Evolutionary conservation across 805 yeast species (phyloP).

Genomic region (Candida boidinii): DNA sequence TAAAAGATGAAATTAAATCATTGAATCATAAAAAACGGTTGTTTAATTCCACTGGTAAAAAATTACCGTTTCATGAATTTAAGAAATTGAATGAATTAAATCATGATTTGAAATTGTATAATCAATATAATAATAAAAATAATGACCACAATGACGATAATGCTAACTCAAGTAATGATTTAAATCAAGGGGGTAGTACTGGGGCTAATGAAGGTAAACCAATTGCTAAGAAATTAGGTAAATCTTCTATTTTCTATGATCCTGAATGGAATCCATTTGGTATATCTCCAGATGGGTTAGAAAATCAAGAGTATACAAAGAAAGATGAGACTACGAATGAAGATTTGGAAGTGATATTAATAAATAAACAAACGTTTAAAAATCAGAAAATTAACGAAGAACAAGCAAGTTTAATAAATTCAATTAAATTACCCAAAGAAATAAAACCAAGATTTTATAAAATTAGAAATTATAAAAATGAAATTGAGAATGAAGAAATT

Average conservation of each 20-base stretch:
- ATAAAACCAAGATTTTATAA: conserved; percentile 43
- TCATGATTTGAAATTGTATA: conserved; percentile 32
- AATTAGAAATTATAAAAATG: conserved; percentile 13
- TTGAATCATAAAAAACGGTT: no score
- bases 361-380: no score
- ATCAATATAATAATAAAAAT: conserved; percentile 12
- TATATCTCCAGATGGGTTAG: conserved; percentile 41
- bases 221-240: conserved; percentile 29
- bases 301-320: conserved; percentile 15
- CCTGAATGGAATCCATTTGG: conserved; percentile 63
- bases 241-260: conserved; percentile 49
- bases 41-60: no score
- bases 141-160: not conserved
- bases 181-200: conserved; percentile 3
- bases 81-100: conserved; percentile 24
- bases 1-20: conserved; percentile 12
- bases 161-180: no score
- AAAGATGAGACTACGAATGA: no score
- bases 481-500: conserved; percentile 8
- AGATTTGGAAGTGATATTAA: no score
- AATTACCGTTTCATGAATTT: conserved; percentile 25
- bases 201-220: conserved; percentile 11
- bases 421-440: no score
- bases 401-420: no score
- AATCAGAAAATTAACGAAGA: no score